phyloP scores from a whole-genome alignment of 306 rosid genomes.

The Vachellia pachyceras region DNA sequence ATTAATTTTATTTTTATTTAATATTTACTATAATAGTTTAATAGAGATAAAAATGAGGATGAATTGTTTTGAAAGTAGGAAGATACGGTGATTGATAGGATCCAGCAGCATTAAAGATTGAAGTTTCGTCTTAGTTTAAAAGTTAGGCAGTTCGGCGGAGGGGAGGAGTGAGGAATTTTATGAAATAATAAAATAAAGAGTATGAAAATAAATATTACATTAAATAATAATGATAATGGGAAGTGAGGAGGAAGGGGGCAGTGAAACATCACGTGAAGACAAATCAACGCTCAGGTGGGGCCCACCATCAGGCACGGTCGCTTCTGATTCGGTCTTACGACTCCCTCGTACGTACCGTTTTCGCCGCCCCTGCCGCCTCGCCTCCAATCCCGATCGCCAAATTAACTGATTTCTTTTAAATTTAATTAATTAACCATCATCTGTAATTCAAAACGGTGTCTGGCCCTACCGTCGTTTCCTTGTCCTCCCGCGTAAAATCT shows the following conservation, averaged over 20 bases:
- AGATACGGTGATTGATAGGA: too few relatives aligned
- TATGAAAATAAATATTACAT: too few relatives aligned
- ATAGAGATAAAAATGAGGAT: too few relatives aligned
- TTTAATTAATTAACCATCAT: background rate
- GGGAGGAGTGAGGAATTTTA: background rate
- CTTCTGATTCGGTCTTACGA: conserved; percentile 49
- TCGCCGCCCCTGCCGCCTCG: conserved; percentile 73
- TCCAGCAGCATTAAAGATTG: background rate
- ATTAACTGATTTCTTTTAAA: too few relatives aligned
- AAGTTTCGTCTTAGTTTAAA: background rate
- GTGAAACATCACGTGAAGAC: conserved; percentile 72
- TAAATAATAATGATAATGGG: background rate
- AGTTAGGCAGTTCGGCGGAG: background rate
- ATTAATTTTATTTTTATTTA: too few relatives aligned
- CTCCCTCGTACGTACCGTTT: conserved; percentile 36
- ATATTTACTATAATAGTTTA: too few relatives aligned
- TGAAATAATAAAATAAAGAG: background rate
- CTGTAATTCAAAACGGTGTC: background rate
- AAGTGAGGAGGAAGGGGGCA: conserved; percentile 34
- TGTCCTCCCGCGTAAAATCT: background rate
- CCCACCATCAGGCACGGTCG: conserved; percentile 44
- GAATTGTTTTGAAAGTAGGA: too few relatives aligned
- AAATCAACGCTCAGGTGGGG: conserved; percentile 46
- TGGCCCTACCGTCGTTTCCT: conserved; percentile 24
- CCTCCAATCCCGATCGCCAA: background rate